Base-by-base conservation (phyloP, 1,284 basidiomycete genomes). In the Anthracocystis walkeri region DNA sequence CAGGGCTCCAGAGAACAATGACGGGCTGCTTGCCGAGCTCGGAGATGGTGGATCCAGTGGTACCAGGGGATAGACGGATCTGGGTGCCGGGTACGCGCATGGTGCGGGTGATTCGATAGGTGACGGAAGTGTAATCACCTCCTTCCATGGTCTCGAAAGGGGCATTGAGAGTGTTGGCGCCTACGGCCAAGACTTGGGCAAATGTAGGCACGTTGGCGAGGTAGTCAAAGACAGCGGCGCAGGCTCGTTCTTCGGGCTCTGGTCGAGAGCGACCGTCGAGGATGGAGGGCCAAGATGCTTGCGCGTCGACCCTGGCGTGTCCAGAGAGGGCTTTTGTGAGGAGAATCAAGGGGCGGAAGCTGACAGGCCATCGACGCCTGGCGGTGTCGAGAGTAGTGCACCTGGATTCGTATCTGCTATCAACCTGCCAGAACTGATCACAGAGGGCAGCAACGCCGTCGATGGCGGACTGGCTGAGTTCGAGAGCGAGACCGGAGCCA, bases 1-100 rank as follows among this genome's bases (percentile, higher is more conserved):
- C 87, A 68, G 92, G 90, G 67, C 91, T 88, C 93, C 93, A 95
- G n/a, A 89, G 88, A 2, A 95, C 89, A 10, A 92, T 90, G 45
- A 93, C 87, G 10, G 89, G 88, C 33, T 83, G 89, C 6, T 89
- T 89, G 40, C 93, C 92, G 2, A 89, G 92, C 38, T 84, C 82
- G 27, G 86, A 87, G 29, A 95, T 87, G 44, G 94, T 87, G 12
- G 90, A 89, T 2, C 93, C 94, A 2, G 87, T 86, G 1, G 92
- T 90, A 38, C 90, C 89, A 2, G 89, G 86, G 7, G 91, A 90
- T 1, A 95, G 87, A 18, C 87, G 87, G 1, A 91, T 89, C 2
- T 92, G 71, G 14, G 74, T 91, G 1, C 92, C 92, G 12, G 93
- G 92, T 3, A 95, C 88, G 57, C 88, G 89, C 62, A 95, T 87